Evolutionary conservation across 1,139 yeast species (phyloP), one percentile per base, ranked within the genome.

Genomic region (Lodderomyces elongisporus): DNA sequence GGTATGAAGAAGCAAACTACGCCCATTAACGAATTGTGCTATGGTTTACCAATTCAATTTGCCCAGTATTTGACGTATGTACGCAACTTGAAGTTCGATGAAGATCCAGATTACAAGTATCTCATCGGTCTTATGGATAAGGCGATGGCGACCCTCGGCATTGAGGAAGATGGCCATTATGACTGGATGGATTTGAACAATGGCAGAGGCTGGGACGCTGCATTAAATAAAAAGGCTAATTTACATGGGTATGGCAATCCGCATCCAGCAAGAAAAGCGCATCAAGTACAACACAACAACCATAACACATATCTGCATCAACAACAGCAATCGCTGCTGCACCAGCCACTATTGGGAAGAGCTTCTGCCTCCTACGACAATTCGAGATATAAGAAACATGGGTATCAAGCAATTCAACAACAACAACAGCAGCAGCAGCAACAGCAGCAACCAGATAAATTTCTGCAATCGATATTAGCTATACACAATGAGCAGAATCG

Each of bases 181-280:
- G 97, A 89, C 61, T 89, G 97, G 97, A 79, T 85, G 82, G 85
- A 79, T 52, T 75, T 89, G 50, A 89, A 89, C 56, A 81, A 84
- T 40, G 96, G 96, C 38, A 78, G 79, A 57, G 96, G 96, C 22
- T 89, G 95, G 95, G 95, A 88, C 56, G 70, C 85, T 38, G 57
- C 71, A 35, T 79, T 84, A 47, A 84, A 85, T 55, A 85, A 84
- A 56, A 85, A 88, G 57, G 91, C 95, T 32, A 87, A 88, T 56
- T 67, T 88, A 51, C 95, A 87, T 58, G 96, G 96, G 25, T 88
- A 88, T 55, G 96, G 96, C 17, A 74, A 73, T 52, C 75, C 74
- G 31, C 66, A 63, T 46, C 74, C 74, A 22, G 73, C 74, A 37
- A 53, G 62, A 44, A 66, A 61, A 35, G 66, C 60, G 39, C 64